Percentiles rank a stretch among this genome's conserved stretches.
phyloP scores from a whole-genome alignment of 1,139 yeast genomes.

The Saccharomyces hybrid region DNA sequence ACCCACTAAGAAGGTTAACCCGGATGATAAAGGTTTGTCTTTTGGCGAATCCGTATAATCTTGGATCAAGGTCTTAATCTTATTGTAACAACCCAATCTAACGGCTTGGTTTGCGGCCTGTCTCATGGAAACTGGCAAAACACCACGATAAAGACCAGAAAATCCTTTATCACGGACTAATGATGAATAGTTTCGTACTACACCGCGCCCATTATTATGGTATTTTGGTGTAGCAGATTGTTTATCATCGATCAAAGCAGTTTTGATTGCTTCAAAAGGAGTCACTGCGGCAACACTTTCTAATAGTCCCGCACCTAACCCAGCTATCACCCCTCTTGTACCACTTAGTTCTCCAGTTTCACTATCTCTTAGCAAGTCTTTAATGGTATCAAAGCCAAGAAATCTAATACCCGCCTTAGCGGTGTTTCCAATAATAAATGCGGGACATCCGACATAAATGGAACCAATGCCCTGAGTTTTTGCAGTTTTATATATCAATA shows the following conservation, averaged over 20 bases:
- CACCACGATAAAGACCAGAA: conserved; percentile 78
- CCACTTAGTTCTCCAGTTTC: conserved; percentile 77
- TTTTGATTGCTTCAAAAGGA: conserved; percentile 94
- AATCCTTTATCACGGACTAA: conserved; percentile 73
- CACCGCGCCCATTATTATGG: conserved; percentile 58
- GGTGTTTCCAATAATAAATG: conserved; percentile 91
- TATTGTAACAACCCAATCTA: conserved; percentile 84
- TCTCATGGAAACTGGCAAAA: conserved; percentile 86
- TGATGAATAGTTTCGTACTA: conserved; percentile 24
- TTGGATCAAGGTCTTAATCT: conserved; percentile 76
- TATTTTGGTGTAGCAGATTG: conserved; percentile 71
- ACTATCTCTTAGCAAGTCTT: conserved; percentile 65
- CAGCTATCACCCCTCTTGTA: conserved; percentile 87
- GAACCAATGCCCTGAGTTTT: conserved; percentile 73
- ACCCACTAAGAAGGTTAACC: conserved; percentile 80
- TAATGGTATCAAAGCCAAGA: conserved; percentile 85
- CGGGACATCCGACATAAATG: conserved; percentile 94
- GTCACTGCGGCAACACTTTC: conserved; percentile 93
- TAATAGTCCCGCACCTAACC: conserved; percentile 89
- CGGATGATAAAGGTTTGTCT: conserved; percentile 68
- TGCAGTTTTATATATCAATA: conserved; percentile 65
- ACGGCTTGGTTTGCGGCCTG: conserved; percentile 96
- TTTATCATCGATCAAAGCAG: conserved; percentile 90
- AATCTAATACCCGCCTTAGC: conserved; percentile 92
- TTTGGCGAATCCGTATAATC: conserved; percentile 58